Base-by-base conservation (phyloP, 345 rosid species). In the Populus pruinosa region DNA sequence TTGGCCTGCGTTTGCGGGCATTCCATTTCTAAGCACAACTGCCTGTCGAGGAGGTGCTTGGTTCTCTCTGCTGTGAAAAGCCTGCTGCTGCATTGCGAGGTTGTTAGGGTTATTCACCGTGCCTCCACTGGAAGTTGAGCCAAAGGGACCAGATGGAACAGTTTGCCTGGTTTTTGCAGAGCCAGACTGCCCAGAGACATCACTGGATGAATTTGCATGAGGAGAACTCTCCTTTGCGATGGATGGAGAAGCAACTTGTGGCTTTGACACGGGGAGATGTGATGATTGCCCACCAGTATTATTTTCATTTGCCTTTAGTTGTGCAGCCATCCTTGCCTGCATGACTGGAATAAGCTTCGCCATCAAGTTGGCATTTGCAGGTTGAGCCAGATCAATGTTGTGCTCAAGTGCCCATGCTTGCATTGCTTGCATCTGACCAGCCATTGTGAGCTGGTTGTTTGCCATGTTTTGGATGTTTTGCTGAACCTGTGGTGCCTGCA, bases 351-450 rank as follows among this genome's bases (percentile, higher is more conserved):
- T 81, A 47, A 96, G 88, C 82, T 94, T 97, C 12, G 92, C 86
- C 90, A 92, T 81, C 90, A 94, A 85, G 83, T 82, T 94, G 81
- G 94, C 92, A 83, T 96, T 92, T 83, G 87, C 93, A 81, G 99
- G 98, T 69, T 83, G 94, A n/a, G 97, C 87, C 74, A 92, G 85
- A 86, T 96, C 99, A 80, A 96, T 86, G 84, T 94, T 92, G 39
- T 83, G 89, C 83, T 94, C 97, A 71, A 85, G 87, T 74, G 92
- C 98, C 97, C 94, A 92, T 64, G 96, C 92, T 82, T 90, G 98
- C 86, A 91, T 77, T 27, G 88, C 89, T 75, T 94, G 96, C 86
- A 91, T 74, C 85, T 94, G 99, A 70, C 93, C 92, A 81, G 94
- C 89, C 85, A 91, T 71, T 35, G 90, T 92, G 10, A 87, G 86